Base-by-base conservation (phyloP, 108 stramenopile genomes). In the Nitzschia putrida region DNA sequence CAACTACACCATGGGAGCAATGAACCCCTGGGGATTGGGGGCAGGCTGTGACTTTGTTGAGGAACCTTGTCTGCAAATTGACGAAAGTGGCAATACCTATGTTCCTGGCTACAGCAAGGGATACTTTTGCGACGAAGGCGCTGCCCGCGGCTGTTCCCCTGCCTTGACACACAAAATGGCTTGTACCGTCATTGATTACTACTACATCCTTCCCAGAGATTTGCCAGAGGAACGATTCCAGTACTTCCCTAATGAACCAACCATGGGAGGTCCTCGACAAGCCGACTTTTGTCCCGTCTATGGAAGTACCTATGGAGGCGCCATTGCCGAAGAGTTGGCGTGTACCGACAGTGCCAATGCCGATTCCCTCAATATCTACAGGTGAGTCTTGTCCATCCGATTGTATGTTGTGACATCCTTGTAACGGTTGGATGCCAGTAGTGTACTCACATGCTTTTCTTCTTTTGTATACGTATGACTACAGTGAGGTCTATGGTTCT, bases 201-300 rank as follows among this genome's bases (percentile, higher is more conserved):
- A 72, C 51, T 68, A 83, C 26, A 74, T 80, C 9, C 59, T 76
- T 38, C 85, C 83, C 13, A 53, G 72, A 42, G 68, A 72, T 7
- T 43, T 85, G 20, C 92, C 92, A 3, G 63, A 45, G 2, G 40
- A 54, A 13, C 76, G 83, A 53, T 86, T 87, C 47, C 88, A 88
- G 71, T 90, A 88, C 78, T 93, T 90, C 67, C 52, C 76, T 12
- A 67, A 80, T 40, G 59, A 71, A 29, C 78, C 78, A 21, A 74
- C 60, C 21, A 74, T 76, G 68, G 92, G 92, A 40, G 92, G 92
- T 18, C 86, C 88, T 2, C 75, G 79, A 26, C 88, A 90, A 63
- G 88, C 77, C 18, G 92, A 93, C 57, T 93, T 84, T 66, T 93
- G 92, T 71, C 92, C 92, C 42, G 76, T 93, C 23, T 90, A 72